Base-by-base conservation (phyloP, 768 basidiomycete genomes). In the Lactarius evosmus region DNA sequence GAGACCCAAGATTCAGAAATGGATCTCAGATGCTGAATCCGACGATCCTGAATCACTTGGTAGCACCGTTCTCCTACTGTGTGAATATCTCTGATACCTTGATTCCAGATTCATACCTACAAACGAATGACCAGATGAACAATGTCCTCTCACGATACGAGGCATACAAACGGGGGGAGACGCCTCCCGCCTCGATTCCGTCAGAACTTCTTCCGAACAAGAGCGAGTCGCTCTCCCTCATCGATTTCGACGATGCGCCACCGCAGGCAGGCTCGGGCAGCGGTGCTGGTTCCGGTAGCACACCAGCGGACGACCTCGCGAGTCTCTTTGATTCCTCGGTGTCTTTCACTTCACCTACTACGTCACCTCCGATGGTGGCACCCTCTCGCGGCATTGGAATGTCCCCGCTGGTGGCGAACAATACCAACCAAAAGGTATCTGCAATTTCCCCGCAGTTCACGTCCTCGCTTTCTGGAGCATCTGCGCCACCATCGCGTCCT, bases 101-200 rank as follows among this genome's bases (percentile, higher is more conserved):
- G 11, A 16, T n/a, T 22, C 2, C 70, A 94, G 95, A 95, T 65
- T 93, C 93, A 2, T 89, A 97, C 74, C 79, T 99, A 19, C 86
- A 98, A 74, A 95, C 95, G 65, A 99, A 99, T 74, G 97, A 99
- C 75, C 91, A 97, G 71, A 95, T 99, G 75, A 99, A 99, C 77
- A 90, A 85, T 22, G 93, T 95, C 16, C 75, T 98, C 16, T 82
- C 83, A 32, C 89, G 96, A 27, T 98, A 95, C 73, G 94, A 98
- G 63, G 88, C 93, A 0, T 98, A 90, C 82, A 93, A 93, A 76
- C 86, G 84, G 62, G 97, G 97, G 56, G 95, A 99, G 76, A 95
- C 85, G 72, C 77, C 78, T 2, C 82, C 79, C 19, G 85, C 86
- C 8, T 76, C 85, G 27, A 83, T 91, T 63, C 91, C 89, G 4